Evolutionary conservation across 2,329 filamentous ascomycete species (phyloP).

Genomic region (Clarireedia homoeocarpa): DNA sequence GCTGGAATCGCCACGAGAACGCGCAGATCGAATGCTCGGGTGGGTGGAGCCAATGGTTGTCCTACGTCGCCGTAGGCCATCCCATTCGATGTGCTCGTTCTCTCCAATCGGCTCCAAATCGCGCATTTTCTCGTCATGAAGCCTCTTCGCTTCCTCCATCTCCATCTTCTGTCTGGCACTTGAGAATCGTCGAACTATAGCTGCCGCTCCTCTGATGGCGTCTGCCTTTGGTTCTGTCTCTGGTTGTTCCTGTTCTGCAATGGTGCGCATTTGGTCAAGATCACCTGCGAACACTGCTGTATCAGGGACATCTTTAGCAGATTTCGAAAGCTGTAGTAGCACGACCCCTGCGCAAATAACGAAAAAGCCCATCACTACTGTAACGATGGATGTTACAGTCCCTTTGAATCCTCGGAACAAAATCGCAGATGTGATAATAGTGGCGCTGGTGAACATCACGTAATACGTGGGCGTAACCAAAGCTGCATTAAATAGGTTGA

Average conservation of each 20-base stretch:
- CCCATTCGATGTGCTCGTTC: conserved; percentile 75
- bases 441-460: conserved; percentile 94
- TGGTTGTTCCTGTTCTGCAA: conserved; percentile 91
- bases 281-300: conserved; percentile 87
- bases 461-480: conserved; percentile 98
- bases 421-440: conserved; percentile 87
- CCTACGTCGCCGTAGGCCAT: conserved; percentile 72
- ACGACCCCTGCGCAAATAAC: conserved; percentile 91
- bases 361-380: conserved; percentile 87
- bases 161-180: conserved; percentile 69
- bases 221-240: conserved; percentile 95
- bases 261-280: conserved; percentile 88
- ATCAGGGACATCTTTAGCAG: conserved; percentile 94
- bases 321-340: conserved; percentile 91
- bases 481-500: conserved; percentile 94
- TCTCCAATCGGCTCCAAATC: conserved; percentile 74
- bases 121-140: conserved; percentile 68
- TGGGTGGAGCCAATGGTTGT: conserved; percentile 37
- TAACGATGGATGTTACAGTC: conserved; percentile 69
- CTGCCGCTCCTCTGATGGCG: conserved; percentile 83
- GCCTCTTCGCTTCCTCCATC: conserved; percentile 65
- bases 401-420: conserved; percentile 94
- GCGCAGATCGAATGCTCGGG: conserved; percentile 16
- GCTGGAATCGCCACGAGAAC: conserved; percentile 23
- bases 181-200: conserved; percentile 79